A percentile compares a stretch with the other conserved stretches of the same genome.
These are phyloP conservation scores for Trametes hirsuta DNA, from an alignment of 1,284 basidiomycete species.

Conservation along the genomic window DNA sequence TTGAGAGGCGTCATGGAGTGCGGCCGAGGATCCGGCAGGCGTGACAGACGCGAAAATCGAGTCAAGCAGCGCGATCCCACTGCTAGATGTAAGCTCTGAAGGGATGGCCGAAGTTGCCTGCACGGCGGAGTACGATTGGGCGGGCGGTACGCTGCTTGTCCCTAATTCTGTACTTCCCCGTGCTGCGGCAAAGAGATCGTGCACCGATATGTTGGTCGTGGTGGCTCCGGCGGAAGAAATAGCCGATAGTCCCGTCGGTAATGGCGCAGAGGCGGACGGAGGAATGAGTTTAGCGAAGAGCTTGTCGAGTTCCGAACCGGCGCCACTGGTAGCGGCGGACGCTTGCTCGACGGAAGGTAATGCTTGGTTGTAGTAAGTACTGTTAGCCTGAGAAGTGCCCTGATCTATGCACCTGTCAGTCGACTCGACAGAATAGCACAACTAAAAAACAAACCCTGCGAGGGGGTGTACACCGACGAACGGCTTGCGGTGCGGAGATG, in stretches of 20 bases:
- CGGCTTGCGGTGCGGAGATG: slow-evolving; percentile 36
- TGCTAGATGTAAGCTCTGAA: slow-evolving; percentile 23
- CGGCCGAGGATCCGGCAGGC: slow-evolving; percentile 29
- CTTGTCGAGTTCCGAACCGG: slow-evolving; percentile 59
- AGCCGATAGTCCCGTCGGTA: slow-evolving; percentile 10
- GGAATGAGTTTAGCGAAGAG: slow-evolving; percentile 58
- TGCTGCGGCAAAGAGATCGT: slow-evolving; percentile 30
- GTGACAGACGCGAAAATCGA: slow-evolving; percentile 57
- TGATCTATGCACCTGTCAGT: slow-evolving; percentile 1
- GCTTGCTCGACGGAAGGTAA: background rate
- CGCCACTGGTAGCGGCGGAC: slow-evolving; percentile 19
- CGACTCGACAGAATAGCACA: background rate
- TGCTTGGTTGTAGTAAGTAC: background rate
- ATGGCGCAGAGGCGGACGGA: slow-evolving; percentile 17
- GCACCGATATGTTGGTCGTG: slow-evolving; percentile 27
- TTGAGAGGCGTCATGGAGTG: slow-evolving; percentile 4
- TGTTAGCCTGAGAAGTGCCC: slow-evolving; percentile 1
- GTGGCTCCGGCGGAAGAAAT: slow-evolving; percentile 10
- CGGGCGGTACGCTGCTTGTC: background rate
- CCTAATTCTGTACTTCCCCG: background rate
- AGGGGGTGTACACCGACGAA: slow-evolving; percentile 11
- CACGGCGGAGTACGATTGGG: slow-evolving; percentile 3
- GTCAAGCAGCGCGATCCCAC: slow-evolving; percentile 50
- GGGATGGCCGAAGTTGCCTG: slow-evolving; percentile 9
- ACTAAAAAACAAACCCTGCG: slow-evolving; percentile 11